These are phyloP conservation scores for Lachnellula occidentalis DNA, from an alignment of 2,329 filamentous ascomycete genomes.

Conservation along the genomic window DNA sequence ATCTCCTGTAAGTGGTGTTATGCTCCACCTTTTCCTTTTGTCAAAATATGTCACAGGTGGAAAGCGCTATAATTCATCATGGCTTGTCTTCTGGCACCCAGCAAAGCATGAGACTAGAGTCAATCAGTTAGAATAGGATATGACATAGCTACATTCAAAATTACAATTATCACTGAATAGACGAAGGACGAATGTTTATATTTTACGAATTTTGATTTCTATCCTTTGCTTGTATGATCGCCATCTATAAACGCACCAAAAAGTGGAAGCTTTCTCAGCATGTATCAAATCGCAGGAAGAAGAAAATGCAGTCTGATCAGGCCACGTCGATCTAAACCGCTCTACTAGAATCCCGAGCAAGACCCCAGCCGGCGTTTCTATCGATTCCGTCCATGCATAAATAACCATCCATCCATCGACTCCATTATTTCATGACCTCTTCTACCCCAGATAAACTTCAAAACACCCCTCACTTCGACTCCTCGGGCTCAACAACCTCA, in stretches of 20 bases:
- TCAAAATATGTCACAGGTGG: too few species aligned
- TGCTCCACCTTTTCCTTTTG: too few species aligned
- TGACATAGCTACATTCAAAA: not conserved
- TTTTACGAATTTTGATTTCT: conserved; percentile 11
- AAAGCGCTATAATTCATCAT: too few species aligned
- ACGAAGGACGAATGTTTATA: not conserved
- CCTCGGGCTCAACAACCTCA: conserved; percentile 29
- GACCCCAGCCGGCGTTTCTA: not conserved
- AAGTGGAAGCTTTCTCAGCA: conserved; percentile 1
- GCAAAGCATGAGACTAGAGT: not conserved
- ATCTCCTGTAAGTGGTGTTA: too few species aligned
- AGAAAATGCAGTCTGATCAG: not conserved
- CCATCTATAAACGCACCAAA: conserved; percentile 19
- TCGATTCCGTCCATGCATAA: not conserved
- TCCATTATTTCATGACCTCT: conserved; percentile 16
- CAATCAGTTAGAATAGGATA: not conserved
- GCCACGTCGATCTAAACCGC: not conserved
- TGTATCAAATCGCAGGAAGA: not conserved
- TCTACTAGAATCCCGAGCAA: not conserved
- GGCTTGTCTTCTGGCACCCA: too few species aligned
- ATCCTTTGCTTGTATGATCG: conserved; percentile 13
- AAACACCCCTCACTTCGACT: conserved; percentile 19
- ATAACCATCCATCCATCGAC: conserved; percentile 4
- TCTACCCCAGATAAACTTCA: not conserved
- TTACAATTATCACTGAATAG: not conserved